These are phyloP conservation scores for Lithospermum erythrorhizon DNA, from an alignment of 257 asterid species.

Conservation along the genomic window DNA sequence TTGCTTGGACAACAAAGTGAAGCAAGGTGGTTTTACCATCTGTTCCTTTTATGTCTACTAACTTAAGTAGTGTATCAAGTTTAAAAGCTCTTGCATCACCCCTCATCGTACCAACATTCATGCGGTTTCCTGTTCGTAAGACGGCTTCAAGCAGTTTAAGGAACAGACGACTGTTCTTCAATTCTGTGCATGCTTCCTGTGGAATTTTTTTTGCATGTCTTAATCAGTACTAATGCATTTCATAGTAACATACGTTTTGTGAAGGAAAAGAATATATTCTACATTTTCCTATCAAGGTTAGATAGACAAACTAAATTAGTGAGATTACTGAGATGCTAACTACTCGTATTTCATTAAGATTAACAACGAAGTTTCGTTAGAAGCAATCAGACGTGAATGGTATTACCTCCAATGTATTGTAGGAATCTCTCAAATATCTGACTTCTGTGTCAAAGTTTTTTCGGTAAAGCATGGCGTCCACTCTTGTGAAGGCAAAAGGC, in stretches of 20 bases:
- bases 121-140: conserved; percentile 83
- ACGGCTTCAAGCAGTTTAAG: conserved; percentile 94
- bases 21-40: conserved; percentile 94
- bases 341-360: no score
- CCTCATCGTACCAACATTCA: conserved; percentile 87
- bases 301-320: no score
- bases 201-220: not conserved
- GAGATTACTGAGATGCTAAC: no score
- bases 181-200: conserved; percentile 87
- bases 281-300: no score
- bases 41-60: conserved; percentile 82
- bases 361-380: not conserved
- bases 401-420: conserved; percentile 77
- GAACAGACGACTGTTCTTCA: conserved; percentile 83
- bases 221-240: no score
- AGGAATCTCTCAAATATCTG: conserved; percentile 64
- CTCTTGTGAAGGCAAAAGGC: conserved; percentile 89
- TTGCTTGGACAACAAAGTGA: conserved; percentile 96
- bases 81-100: conserved; percentile 93
- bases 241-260: no score
- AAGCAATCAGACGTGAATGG: conserved; percentile 3
- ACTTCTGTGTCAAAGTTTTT: conserved; percentile 87
- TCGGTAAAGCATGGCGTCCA: conserved; percentile 87
- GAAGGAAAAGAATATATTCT: no score
- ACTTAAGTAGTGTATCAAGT: conserved; percentile 68